These are phyloP conservation scores for Triadica sebifera DNA, from an alignment of 345 rosid genomes.

Conservation along the genomic window DNA sequence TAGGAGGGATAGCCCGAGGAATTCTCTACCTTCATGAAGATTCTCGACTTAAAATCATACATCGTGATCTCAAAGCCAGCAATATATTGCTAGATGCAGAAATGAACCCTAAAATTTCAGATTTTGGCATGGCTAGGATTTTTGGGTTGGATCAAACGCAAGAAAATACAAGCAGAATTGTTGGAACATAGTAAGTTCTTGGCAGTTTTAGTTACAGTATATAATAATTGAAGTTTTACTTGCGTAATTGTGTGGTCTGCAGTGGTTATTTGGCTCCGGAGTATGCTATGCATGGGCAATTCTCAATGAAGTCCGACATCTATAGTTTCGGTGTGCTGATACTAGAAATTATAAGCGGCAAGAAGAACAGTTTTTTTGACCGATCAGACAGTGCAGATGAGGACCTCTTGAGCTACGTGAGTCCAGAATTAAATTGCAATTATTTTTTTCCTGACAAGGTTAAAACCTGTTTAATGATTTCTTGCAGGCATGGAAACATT, in stretches of 20 bases:
- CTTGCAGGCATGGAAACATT: slow-evolving; percentile 54
- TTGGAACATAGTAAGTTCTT: slow-evolving; percentile 45
- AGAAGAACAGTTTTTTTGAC: slow-evolving; percentile 16
- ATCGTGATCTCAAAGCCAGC: slow-evolving; percentile 60
- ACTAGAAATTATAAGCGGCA: slow-evolving; percentile 22
- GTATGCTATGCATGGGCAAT: slow-evolving; percentile 25
- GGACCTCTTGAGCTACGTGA: slow-evolving; percentile 22
- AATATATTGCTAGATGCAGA: slow-evolving; percentile 45
- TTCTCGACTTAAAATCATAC: slow-evolving; percentile 50
- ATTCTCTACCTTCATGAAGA: slow-evolving; percentile 48
- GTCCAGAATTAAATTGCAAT: neutral
- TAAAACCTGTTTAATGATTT: too few relatives aligned
- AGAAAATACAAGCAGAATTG: slow-evolving; percentile 41
- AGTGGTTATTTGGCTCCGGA: slow-evolving; percentile 11
- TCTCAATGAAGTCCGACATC: slow-evolving; percentile 6
- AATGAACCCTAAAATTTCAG: slow-evolving; percentile 60
- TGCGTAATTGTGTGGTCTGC: too few relatives aligned
- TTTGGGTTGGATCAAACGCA: slow-evolving; percentile 34
- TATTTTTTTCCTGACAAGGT: too few relatives aligned
- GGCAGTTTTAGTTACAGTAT: too few relatives aligned
- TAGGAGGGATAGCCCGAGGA: slow-evolving; percentile 37
- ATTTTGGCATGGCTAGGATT: slow-evolving; percentile 56
- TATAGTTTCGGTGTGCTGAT: slow-evolving; percentile 19
- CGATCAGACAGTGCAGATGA: neutral
- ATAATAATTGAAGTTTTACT: too few relatives aligned